Evolutionary conservation across 495 filamentous ascomycete genomes (phyloP).

Genomic region (Haplographium delicatum): DNA sequence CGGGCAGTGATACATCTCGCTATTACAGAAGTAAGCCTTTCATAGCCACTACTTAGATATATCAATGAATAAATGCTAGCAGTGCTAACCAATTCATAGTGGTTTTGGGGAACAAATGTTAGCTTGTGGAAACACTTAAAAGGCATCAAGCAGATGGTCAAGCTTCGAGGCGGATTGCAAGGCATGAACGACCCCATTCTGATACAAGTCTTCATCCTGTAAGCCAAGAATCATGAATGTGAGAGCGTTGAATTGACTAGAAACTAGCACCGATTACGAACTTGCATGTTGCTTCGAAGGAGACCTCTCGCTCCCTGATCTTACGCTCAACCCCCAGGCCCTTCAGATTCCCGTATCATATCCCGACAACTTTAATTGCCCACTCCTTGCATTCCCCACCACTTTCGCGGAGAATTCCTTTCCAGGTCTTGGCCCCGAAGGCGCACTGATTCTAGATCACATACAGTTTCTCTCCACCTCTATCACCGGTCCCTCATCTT

Average conservation of each 20-base stretch:
- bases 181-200: constrained; percentile 11
- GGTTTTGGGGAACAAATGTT: constrained; percentile 24
- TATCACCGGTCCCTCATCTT: constrained; percentile 2
- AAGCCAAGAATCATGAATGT: neutral
- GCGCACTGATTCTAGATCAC: constrained; percentile 18
- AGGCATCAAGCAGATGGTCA: constrained; percentile 22
- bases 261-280: constrained; percentile 20
- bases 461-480: constrained; percentile 17
- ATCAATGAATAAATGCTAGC: neutral
- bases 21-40: constrained; percentile 23
- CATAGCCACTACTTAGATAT: too few relatives aligned
- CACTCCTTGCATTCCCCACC: neutral
- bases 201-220: neutral
- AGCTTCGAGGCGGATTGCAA: constrained; percentile 10
- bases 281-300: constrained; percentile 22
- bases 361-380: neutral
- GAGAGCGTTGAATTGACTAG: neutral
- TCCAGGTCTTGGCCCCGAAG: neutral
- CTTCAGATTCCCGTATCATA: constrained; percentile 1
- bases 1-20: constrained; percentile 24
- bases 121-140: constrained; percentile 23
- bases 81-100: constrained; percentile 12
- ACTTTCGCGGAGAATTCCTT: neutral
- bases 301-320: constrained; percentile 15
- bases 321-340: neutral